Evolutionary conservation across 345 rosid species (phyloP), one percentile per base, ranked within the genome.

Genomic region (Passiflora organensis): DNA sequence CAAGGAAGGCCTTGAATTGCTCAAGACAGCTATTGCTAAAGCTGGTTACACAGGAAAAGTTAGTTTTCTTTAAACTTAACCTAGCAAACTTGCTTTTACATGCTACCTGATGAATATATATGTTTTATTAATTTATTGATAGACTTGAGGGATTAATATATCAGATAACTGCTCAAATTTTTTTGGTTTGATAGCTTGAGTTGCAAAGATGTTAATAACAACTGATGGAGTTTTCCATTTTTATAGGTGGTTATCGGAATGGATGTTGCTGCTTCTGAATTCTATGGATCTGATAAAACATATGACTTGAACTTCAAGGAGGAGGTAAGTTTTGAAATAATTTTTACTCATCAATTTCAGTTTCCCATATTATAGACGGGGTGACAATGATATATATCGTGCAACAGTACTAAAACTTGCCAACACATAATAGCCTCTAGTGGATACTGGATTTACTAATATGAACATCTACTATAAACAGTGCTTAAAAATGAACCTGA

Each of bases 211-310:
- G 43, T 19, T 5, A 16, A 36, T 23, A 10, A n/a, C n/a, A n/a
- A 58, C 55, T 48, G 6, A 57, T 32, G 19, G 20, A 22, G 13
- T 43, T 15, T 16, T 62, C 55, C n/a, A 13, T 54, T 60, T 43
- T 71, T 6, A 44, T 71, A 91, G 96, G 95, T 93, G 62, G 95
- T 93, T 68, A 93, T 93, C 53, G 99, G 99, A 59, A 93, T 93
- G 99, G 99, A 93, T 74, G 99, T 93, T 56, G 99, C 99, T 51
- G 99, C 99, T 37, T 93, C 99, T 19, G 99, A 93, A 63, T 93
- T 93, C 66, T 93, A 86, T 60, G 75, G 76, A 50, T 21, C 72
- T 34, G 96, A 89, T 73, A 86, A 86, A 63, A 73, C 76, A 18
- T 93, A 93, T 57, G 99, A 93, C 72, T 60, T 82, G 77, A 79